Conservation (phyloP, 2,329 filamentous ascomycete species). For the Pestalotiopsis sp. region DNA sequence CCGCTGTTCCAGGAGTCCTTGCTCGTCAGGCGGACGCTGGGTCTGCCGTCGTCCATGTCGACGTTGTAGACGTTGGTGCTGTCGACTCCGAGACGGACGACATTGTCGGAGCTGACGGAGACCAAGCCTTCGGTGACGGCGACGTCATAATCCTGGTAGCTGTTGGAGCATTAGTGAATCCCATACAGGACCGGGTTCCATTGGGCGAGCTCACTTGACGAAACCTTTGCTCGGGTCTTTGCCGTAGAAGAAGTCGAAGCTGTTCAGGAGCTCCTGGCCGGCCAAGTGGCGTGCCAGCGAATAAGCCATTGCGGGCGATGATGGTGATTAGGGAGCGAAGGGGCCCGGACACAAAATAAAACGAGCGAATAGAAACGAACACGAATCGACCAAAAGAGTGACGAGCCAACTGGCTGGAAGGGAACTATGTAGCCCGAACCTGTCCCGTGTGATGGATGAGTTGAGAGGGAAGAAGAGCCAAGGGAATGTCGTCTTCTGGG, state of each 20-base stretch:
- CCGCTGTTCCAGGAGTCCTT: conserved; percentile 65
- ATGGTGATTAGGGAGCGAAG: neutral
- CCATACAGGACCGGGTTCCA: neutral
- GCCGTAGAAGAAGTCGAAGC: conserved; percentile 53
- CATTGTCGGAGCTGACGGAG: conserved; percentile 42
- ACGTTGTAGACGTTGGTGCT: conserved; percentile 37
- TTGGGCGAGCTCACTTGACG: conserved; percentile 56
- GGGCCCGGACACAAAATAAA: conserved; percentile 14
- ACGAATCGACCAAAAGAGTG: conserved; percentile 16
- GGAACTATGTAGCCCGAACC: conserved; percentile 14
- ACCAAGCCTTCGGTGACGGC: conserved; percentile 43
- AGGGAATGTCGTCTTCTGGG: conserved; percentile 5
- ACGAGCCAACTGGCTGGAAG: conserved; percentile 16
- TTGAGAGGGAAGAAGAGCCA: conserved; percentile 12
- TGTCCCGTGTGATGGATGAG: conserved; percentile 20
- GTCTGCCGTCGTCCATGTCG: conserved; percentile 42
- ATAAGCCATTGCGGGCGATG: conserved; percentile 25
- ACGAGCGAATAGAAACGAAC: conserved; percentile 27
- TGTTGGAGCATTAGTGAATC: conserved; percentile 20
- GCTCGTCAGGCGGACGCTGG: conserved; percentile 69
- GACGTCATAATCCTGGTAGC: conserved; percentile 45
- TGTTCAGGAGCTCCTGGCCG: conserved; percentile 33
- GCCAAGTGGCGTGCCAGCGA: conserved; percentile 33
- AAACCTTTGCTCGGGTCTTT: conserved; percentile 68
- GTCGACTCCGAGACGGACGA: conserved; percentile 51